Base-by-base conservation (phyloP, 306 rosid species). In the Prunus campanulata region DNA sequence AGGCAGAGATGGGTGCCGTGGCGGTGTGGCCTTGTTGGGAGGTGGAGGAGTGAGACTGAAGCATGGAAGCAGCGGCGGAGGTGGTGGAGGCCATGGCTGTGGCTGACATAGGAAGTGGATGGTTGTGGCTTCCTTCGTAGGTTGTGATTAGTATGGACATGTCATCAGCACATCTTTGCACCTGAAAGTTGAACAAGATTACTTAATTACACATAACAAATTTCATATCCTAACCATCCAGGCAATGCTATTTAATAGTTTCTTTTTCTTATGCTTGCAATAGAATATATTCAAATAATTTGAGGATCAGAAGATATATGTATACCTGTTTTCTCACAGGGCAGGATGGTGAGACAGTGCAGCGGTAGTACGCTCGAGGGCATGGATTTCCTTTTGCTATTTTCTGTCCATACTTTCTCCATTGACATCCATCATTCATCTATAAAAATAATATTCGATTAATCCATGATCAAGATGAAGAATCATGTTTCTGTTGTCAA, bases 361-460 rank as follows among this genome's bases (percentile, higher is more conserved):
- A 93, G 68, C 97, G 87, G 52, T 88, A 92, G 61, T 92, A 92
- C 7, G 93, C 88, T 57, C 97, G 54, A 25, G 96, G 97, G 60
- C 93, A 93, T 10, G 96, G 97, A 79, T 89, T 93, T 78, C 97
- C 96, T 79, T 93, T 93, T 3, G 97, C 90, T 63, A 79, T 90
- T 78, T 93, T 90, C 59, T 92, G 97, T 8, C 97, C 97, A 68
- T 93, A 93, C 79, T 93, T 93, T 77, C 97, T 82, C 97, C 97
- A 93, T 76, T 93, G 96, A 6, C 97, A 89, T 5, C 97, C 97
- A 52, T 93, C 97, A 22, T 87, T 82, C 90, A 93, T 85, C 97
- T 92, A 30, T 44, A 49, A 5, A 66, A 8, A 20, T 14, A 6
- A 74, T 13, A 44, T 3, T 20, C 18, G 5, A 57, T 13, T 49